phyloP scores from a whole-genome alignment of 495 filamentous ascomycete species.

The Xylaria scruposa region DNA sequence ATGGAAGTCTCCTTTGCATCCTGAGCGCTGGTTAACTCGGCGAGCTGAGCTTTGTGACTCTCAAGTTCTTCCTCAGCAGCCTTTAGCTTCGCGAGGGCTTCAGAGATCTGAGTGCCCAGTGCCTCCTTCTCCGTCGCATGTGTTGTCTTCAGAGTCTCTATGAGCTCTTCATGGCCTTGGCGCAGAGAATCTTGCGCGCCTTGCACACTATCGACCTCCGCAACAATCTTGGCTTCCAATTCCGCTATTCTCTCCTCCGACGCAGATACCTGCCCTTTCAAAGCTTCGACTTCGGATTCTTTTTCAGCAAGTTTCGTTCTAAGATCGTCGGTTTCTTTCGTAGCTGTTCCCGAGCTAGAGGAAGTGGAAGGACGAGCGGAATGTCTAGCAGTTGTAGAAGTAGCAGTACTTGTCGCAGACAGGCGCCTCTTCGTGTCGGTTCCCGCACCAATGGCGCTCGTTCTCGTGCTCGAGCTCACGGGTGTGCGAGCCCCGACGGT shows the following conservation, averaged over 20 bases:
- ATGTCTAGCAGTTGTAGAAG: slow-evolving; percentile 39
- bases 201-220: slow-evolving; percentile 36
- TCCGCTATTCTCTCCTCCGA: slow-evolving; percentile 52
- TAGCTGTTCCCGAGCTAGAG: slow-evolving; percentile 40
- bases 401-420: slow-evolving; percentile 44
- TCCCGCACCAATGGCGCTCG: slow-evolving; percentile 43
- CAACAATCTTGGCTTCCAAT: slow-evolving; percentile 47
- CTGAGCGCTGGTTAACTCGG: slow-evolving; percentile 44
- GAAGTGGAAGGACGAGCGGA: slow-evolving; percentile 49
- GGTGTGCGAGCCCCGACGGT: slow-evolving; percentile 36
- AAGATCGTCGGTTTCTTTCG: slow-evolving; percentile 59
- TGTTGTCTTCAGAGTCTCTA: slow-evolving; percentile 52
- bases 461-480: slow-evolving; percentile 40
- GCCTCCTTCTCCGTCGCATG: slow-evolving; percentile 55
- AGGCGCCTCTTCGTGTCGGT: slow-evolving; percentile 59
- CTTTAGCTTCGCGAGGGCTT: slow-evolving; percentile 51
- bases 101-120: slow-evolving; percentile 48
- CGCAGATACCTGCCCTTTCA: slow-evolving; percentile 47
- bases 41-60: slow-evolving; percentile 44
- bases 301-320: slow-evolving; percentile 59
- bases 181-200: slow-evolving; percentile 39
- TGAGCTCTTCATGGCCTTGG: slow-evolving; percentile 49
- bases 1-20: slow-evolving; percentile 50
- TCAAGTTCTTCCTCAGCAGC: slow-evolving; percentile 48
- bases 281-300: slow-evolving; percentile 52